Evolutionary conservation across 345 rosid genomes (phyloP), one percentile per base, ranked within the genome.

Genomic region (Corchorus capsularis): DNA sequence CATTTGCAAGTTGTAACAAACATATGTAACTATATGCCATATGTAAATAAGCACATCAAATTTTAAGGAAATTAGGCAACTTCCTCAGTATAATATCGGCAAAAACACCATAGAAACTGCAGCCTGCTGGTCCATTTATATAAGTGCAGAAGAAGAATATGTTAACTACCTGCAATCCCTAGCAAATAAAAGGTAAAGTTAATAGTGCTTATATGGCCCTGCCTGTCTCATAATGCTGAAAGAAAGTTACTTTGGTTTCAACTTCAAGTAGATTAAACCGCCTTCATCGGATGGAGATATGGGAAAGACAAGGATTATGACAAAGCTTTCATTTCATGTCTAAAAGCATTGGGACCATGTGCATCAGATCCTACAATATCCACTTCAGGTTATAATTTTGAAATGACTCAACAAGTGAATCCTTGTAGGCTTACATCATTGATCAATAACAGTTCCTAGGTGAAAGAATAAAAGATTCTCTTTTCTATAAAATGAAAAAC

Each of bases 301-400:
- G 35, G 41, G 12, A 69, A 74, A 70, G 77, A 65, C 60, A 52
- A 32, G 32, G 79, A 83, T 65, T 43, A 37, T 79, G 81, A 83
- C 77, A 77, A 77, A 56, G 15, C 53, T 20, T 73, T 65, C 79
- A 76, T 79, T 46, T 74, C 77, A 73, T 73, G n/a, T 12, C 15
- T 4, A 68, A 27, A 27, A 67, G 27, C 69, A 47, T 57, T 82
- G 75, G 61, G 82, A 75, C 78, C 78, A 61, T 69, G 16, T 14
- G 70, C 75, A 46, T 3, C 63, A 50, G 67, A 82, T 47, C 57
- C 69, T 55, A n/a, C 49, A 74, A 71, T 8, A 50, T 64, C 77
- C 64, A 69, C 27, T 12, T 20, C 64, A 65, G 27, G 20, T 39
- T 16, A 61, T 53, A 17, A 70, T 70, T 70, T 9, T 37, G 61